phyloP scores from a whole-genome alignment of 1,139 yeast species.

The Taphrina pruni region DNA sequence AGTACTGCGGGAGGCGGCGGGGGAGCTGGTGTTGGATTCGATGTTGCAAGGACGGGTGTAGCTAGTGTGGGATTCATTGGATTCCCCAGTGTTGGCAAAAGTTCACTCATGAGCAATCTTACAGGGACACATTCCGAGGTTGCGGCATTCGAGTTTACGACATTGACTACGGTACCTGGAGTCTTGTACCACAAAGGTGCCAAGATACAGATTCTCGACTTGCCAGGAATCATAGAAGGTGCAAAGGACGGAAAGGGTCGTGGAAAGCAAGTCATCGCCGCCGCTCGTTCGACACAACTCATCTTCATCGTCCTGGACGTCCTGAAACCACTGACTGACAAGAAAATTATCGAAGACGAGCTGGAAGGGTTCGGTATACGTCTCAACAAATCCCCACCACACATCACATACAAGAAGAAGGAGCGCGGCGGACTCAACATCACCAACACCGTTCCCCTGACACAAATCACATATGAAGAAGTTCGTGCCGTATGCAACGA shows the following conservation, averaged over 20 bases:
- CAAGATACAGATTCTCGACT: slow-evolving; percentile 94
- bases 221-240: slow-evolving; percentile 98
- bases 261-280: slow-evolving; percentile 98
- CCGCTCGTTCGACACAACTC: slow-evolving; percentile 92
- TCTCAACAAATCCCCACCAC: slow-evolving; percentile 85
- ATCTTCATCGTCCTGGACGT: slow-evolving; percentile 93
- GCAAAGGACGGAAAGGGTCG: slow-evolving; percentile 99
- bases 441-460: slow-evolving; percentile 89
- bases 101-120: slow-evolving; percentile 77
- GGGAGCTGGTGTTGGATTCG: slow-evolving; percentile 87
- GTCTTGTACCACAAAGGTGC: slow-evolving; percentile 95
- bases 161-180: slow-evolving; percentile 97
- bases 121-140: slow-evolving; percentile 97
- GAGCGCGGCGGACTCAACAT: slow-evolving; percentile 95
- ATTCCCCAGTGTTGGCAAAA: slow-evolving; percentile 96
- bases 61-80: slow-evolving; percentile 98
- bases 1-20: slow-evolving; percentile 84
- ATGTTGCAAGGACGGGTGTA: slow-evolving; percentile 96
- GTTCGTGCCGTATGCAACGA: slow-evolving; percentile 95
- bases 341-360: slow-evolving; percentile 89
- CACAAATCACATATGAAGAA: slow-evolving; percentile 89
- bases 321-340: slow-evolving; percentile 92
- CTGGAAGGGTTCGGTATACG: slow-evolving; percentile 97
- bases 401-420: slow-evolving; percentile 85
- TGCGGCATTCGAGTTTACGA: slow-evolving; percentile 73